These are phyloP conservation scores for Aspergillus hancockii DNA, from an alignment of 495 filamentous ascomycete genomes.

Conservation along the genomic window DNA sequence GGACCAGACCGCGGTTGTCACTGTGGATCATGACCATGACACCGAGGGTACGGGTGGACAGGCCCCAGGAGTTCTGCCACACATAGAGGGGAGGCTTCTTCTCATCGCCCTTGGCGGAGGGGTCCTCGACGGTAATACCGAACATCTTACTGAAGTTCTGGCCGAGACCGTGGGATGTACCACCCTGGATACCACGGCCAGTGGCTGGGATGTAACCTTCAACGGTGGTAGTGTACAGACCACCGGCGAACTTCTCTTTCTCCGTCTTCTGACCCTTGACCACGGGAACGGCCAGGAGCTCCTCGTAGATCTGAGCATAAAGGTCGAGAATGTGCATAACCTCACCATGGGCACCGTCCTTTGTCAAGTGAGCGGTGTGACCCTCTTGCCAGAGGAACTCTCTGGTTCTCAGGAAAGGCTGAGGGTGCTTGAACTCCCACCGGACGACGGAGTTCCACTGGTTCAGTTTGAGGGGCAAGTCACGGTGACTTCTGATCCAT, in stretches of 20 bases:
- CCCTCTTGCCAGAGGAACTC: slow-evolving; percentile 99
- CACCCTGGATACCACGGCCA: slow-evolving; percentile 94
- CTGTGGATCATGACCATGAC: slow-evolving; percentile 98
- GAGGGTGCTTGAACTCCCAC: slow-evolving; percentile 98
- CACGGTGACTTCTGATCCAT: slow-evolving; percentile 92
- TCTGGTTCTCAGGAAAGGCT: slow-evolving; percentile 87
- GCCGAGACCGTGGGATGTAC: slow-evolving; percentile 89
- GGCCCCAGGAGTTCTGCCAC: slow-evolving; percentile 99
- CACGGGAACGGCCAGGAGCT: slow-evolving; percentile 91
- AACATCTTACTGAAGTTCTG: slow-evolving; percentile 99
- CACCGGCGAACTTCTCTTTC: slow-evolving; percentile 96
- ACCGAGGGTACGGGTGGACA: slow-evolving; percentile 91
- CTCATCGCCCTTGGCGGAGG: slow-evolving; percentile 72
- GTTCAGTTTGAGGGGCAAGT: slow-evolving; percentile 88
- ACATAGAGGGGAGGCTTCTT: slow-evolving; percentile 70
- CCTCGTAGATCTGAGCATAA: slow-evolving; percentile 86
- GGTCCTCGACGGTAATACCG: slow-evolving; percentile 93
- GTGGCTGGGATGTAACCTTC: slow-evolving; percentile 89
- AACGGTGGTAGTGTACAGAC: slow-evolving; percentile 90
- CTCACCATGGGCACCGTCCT: slow-evolving; percentile 75
- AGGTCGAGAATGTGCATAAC: slow-evolving; percentile 91
- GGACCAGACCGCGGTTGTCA: slow-evolving; percentile 90
- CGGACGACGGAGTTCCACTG: slow-evolving; percentile 98
- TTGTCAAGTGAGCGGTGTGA: slow-evolving; percentile 89
- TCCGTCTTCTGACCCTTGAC: slow-evolving; percentile 83